Evolutionary conservation across 495 filamentous ascomycete species (phyloP).

Genomic region (Penicillium turbatum): DNA sequence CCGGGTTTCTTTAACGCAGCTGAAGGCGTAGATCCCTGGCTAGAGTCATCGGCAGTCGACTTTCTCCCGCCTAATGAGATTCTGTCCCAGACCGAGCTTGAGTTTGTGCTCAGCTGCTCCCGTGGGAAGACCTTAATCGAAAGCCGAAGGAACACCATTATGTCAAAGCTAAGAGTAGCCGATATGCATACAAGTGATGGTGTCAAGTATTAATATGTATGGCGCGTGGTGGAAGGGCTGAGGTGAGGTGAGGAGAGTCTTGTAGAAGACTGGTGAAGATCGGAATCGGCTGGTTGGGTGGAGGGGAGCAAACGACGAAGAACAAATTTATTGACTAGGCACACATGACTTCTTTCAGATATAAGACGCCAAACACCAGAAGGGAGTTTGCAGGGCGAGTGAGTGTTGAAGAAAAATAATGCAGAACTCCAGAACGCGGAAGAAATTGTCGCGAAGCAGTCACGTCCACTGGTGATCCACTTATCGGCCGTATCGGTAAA

Average conservation of each 20-base stretch:
- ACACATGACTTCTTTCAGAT: not conserved
- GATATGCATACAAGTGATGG: not conserved
- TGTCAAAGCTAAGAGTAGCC: not conserved
- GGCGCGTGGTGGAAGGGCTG: not conserved
- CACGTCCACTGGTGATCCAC: not conserved
- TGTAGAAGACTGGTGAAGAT: not conserved
- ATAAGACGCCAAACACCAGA: not conserved
- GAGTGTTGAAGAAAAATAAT: not conserved
- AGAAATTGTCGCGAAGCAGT: not conserved
- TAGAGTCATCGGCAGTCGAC: not conserved
- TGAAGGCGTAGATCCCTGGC: slow-evolving; percentile 5
- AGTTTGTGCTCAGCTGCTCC: slow-evolving; percentile 16
- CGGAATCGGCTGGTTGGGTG: not conserved
- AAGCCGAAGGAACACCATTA: slow-evolving; percentile 38
- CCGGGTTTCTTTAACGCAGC: slow-evolving; percentile 17
- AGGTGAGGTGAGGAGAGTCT: not conserved
- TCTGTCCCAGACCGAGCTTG: not conserved
- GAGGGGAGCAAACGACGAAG: not conserved
- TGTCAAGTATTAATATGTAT: not conserved
- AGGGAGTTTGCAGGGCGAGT: not conserved
- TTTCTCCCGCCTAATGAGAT: not conserved
- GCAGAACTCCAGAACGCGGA: not conserved
- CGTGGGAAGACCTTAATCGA: slow-evolving; percentile 34
- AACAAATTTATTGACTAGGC: not conserved
- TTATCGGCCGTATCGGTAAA: not conserved